phyloP scores from a whole-genome alignment of 306 rosid genomes.

The Vicia sativa region DNA sequence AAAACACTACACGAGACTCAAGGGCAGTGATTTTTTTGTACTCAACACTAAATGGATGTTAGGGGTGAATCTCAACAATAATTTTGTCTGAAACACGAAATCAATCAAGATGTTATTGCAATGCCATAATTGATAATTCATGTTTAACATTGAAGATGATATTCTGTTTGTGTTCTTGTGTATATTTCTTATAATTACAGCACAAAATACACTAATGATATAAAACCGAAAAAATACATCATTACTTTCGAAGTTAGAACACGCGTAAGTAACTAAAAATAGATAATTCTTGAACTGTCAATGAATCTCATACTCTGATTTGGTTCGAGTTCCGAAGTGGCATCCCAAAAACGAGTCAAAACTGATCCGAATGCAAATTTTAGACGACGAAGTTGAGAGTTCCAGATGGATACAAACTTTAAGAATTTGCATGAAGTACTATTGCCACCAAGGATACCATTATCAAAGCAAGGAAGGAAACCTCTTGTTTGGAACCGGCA shows the following conservation, averaged over 20 bases:
- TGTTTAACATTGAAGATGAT: constrained; percentile 10
- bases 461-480: constrained; percentile 50
- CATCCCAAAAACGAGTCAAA: constrained; percentile 37
- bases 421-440: constrained; percentile 44
- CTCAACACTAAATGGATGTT: too few species aligned
- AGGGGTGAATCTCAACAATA: too few species aligned
- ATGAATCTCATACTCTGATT: constrained; percentile 25
- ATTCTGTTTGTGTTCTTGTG: constrained; percentile 20
- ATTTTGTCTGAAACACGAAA: too few species aligned
- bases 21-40: too few species aligned
- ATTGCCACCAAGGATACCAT: constrained; percentile 45
- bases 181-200: constrained; percentile 30
- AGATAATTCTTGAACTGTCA: constrained; percentile 35
- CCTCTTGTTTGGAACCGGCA: constrained; percentile 43
- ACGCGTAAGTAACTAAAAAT: constrained; percentile 31
- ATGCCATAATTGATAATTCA: too few species aligned
- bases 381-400: constrained; percentile 7
- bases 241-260: constrained; percentile 32
- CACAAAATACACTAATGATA: constrained; percentile 14
- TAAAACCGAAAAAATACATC: constrained; percentile 25
- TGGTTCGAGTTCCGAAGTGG: constrained; percentile 33
- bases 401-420: background rate
- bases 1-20: too few species aligned
- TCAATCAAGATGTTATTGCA: too few species aligned
- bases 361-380: constrained; percentile 28